These are phyloP conservation scores for Viridothelium virens DNA, from an alignment of 495 filamentous ascomycete genomes.

Conservation along the genomic window DNA sequence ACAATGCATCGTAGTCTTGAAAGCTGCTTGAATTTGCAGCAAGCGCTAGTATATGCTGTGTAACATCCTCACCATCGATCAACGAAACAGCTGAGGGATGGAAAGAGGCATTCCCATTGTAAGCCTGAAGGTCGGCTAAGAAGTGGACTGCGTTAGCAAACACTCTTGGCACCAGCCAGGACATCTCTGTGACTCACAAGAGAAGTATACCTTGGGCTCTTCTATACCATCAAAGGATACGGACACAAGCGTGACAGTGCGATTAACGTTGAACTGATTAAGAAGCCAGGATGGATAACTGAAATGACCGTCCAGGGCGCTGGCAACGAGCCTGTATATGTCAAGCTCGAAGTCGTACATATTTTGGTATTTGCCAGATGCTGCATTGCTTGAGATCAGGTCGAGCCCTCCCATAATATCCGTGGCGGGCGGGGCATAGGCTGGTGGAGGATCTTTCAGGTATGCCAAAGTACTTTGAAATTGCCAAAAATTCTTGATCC, in stretches of 20 bases:
- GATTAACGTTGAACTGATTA: slow-evolving; percentile 33
- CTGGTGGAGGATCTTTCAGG: slow-evolving; percentile 39
- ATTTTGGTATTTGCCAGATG: slow-evolving; percentile 31
- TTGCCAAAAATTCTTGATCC: slow-evolving; percentile 14
- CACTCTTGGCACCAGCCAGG: background rate
- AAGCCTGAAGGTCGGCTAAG: slow-evolving; percentile 1
- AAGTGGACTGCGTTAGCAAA: background rate
- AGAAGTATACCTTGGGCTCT: slow-evolving; percentile 35
- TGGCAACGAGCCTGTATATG: slow-evolving; percentile 35
- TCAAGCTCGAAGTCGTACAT: slow-evolving; percentile 48
- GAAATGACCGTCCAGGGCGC: slow-evolving; percentile 48
- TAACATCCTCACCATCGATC: slow-evolving; percentile 35
- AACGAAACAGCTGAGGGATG: slow-evolving; percentile 28
- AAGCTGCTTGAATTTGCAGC: slow-evolving; percentile 19
- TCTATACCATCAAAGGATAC: slow-evolving; percentile 36
- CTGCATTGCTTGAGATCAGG: slow-evolving; percentile 26
- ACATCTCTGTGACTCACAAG: slow-evolving; percentile 27
- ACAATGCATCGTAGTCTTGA: slow-evolving; percentile 40
- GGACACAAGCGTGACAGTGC: slow-evolving; percentile 33
- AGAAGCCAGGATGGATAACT: slow-evolving; percentile 36
- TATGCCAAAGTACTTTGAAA: slow-evolving; percentile 39
- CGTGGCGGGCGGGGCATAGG: slow-evolving; percentile 34
- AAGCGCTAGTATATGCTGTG: slow-evolving; percentile 18
- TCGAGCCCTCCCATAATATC: slow-evolving; percentile 39
- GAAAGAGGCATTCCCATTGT: slow-evolving; percentile 16